Base-by-base conservation (phyloP, 2,329 filamentous ascomycete species). In the Colletotrichum coccodes region DNA sequence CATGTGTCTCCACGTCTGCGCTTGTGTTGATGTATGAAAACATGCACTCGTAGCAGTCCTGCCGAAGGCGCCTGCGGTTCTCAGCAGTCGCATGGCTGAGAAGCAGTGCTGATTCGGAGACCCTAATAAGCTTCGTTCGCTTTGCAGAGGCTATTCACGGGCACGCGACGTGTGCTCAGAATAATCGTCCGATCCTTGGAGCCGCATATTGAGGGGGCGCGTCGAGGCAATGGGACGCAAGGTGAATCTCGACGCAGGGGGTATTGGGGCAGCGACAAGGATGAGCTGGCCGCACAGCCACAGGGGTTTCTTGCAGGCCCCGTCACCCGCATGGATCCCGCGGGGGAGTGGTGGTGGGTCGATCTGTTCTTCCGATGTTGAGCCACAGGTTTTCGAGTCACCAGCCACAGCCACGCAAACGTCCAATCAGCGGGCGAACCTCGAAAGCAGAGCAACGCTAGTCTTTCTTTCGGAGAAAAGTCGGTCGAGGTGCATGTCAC, bases 221-320 rank as follows among this genome's bases (percentile, higher is more conserved):
- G 56, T 52, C 36, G 42, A 53, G 30, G 23, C 42, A 26, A 44
- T 34, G 30, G 42, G 56, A 38, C 38, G 56, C 62, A 65, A 66
- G 32, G 30, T 40, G 21, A 38, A n/a, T 49, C 61, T 36, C 26
- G 47, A 46, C 40, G 64, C 64, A 67, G 53, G 64, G 61, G 60
- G 30, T 49, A 6, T 54, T 64, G 42, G 66, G 53, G 36, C 14
- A 30, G 38, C n/a, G 56, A 42, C 66, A 68, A 54, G 66, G 66
- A 56, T 68, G 32, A 14, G 61, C 65, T 42, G 56, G 47, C 47
- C 66, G 66, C 62, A 65, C 56, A 65, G 66, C 66, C 66, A 65
- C 66, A 34, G 61, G 47, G 64, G 60, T 65, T 59, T 64, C 54
- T 44, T 56, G 53, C 65, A 64, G 54, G 65, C 47, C 49, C 65